These are phyloP conservation scores for Aquilaria agallochum DNA, from an alignment of 441 rosid species.

Conservation along the genomic window DNA sequence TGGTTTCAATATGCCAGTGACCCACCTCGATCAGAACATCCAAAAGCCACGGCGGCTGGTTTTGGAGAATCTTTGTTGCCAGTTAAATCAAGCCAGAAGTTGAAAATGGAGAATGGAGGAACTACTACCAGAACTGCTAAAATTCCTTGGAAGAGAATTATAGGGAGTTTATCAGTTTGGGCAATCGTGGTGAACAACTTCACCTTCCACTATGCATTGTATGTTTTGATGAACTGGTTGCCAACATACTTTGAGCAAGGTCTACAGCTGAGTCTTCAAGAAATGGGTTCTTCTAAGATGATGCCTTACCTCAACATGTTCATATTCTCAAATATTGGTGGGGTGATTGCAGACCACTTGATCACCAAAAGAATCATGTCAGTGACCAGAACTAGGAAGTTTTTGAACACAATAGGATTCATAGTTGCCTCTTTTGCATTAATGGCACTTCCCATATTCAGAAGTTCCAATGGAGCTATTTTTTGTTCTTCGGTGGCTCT, in stretches of 20 bases:
- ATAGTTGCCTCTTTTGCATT: slow-evolving; percentile 76
- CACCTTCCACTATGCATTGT: slow-evolving; percentile 90
- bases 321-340: slow-evolving; percentile 88
- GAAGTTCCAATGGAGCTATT: slow-evolving; percentile 70
- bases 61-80: slow-evolving; percentile 79
- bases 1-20: slow-evolving; percentile 79
- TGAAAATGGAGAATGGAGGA: slow-evolving; percentile 52
- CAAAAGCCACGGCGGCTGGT: slow-evolving; percentile 84
- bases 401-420: slow-evolving; percentile 78
- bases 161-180: slow-evolving; percentile 72
- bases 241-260: slow-evolving; percentile 90
- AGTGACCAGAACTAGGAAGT: slow-evolving; percentile 71
- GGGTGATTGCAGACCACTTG: slow-evolving; percentile 81
- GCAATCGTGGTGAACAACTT: slow-evolving; percentile 90
- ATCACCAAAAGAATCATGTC: slow-evolving; percentile 74
- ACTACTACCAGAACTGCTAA: slow-evolving; percentile 33
- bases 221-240: slow-evolving; percentile 94
- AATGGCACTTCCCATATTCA: slow-evolving; percentile 72
- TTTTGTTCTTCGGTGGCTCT: slow-evolving; percentile 84
- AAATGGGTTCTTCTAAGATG: slow-evolving; percentile 97
- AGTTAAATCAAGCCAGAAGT: slow-evolving; percentile 51
- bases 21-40: slow-evolving; percentile 86
- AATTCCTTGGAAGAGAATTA: slow-evolving; percentile 86
- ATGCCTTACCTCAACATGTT: slow-evolving; percentile 96
- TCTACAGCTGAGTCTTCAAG: slow-evolving; percentile 87